Evolutionary conservation across 2,329 filamentous ascomycete genomes (phyloP), one percentile per base, ranked within the genome.

Genomic region (Intubia oerlemansii): DNA sequence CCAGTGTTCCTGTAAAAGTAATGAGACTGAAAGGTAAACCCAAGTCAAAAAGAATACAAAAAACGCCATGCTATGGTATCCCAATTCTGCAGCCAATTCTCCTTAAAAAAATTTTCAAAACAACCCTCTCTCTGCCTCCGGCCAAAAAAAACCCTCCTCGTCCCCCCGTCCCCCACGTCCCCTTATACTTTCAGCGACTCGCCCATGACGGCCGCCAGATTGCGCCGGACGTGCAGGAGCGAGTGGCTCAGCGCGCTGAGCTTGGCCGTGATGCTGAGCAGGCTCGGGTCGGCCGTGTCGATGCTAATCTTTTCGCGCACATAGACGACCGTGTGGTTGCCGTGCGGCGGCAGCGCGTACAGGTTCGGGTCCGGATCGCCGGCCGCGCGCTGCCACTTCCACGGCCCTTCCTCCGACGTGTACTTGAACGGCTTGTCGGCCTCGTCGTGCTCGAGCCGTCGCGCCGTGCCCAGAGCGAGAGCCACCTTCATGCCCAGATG

Each of bases 241-340:
- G 72, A 73, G 41, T 82, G 67, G 36, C 76, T 72, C 32, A 93
- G 52, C 5, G 78, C 81, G 17, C 63, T 68, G 39, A 93, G 55
- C 51, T 93, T 93, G 5, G 81, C 75, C 47, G 79, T 74, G 19
- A 88, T 59, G 20, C 78, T 75, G 46, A 93, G 71, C 38, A 93
- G 47, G 40, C 71, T 84, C 1, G 85, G 85, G 47, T 95, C 84
- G 31, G 82, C 79, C 42, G 70, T 85, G 49, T 92, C 84, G 2
- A 93, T 74, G 23, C 77, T 63, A 5, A 92, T 66, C 53, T 93
- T 93, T 47, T 93, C 85, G 39, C 74, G 70, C 25, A 95, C 85
- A 37, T 69, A 74, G 3, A 93, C 82, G 35, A 88, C n/a, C n/a
- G n/a, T n/a, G n/a, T n/a, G n/a, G n/a, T n/a, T n/a, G n/a, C n/a